phyloP scores from a whole-genome alignment of 805 yeast species.

The Pichia membranifaciens region DNA sequence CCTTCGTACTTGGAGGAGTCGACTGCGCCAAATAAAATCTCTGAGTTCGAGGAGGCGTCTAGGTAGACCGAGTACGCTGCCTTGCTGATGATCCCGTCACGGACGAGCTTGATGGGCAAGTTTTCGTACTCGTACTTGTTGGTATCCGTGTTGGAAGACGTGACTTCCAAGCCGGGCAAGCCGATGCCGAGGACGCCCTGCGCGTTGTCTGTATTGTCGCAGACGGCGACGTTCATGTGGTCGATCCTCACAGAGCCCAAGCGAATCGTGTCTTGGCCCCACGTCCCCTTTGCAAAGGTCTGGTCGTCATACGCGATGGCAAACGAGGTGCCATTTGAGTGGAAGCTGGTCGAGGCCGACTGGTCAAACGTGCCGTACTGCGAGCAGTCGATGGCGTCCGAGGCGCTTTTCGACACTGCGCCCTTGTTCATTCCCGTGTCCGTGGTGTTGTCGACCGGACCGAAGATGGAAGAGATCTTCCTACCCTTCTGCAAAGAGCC shows the following conservation, averaged over 20 bases:
- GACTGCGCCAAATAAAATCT: conserved; percentile 67
- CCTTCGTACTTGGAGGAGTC: conserved; percentile 61
- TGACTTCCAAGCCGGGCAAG: conserved; percentile 60
- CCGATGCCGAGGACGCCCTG: conserved; percentile 76
- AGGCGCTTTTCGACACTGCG: neutral
- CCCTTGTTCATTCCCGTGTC: too few species aligned
- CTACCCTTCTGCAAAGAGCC: conserved; percentile 12
- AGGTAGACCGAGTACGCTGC: conserved; percentile 60
- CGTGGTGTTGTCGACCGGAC: neutral
- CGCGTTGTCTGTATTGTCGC: conserved; percentile 54
- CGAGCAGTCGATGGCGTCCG: conserved; percentile 33
- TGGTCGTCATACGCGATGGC: conserved; percentile 43
- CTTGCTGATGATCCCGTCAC: conserved; percentile 50
- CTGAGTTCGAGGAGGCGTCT: conserved; percentile 44
- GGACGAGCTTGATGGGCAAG: conserved; percentile 56
- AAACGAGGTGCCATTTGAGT: conserved; percentile 36
- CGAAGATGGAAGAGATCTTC: neutral
- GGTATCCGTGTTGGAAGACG: conserved; percentile 24
- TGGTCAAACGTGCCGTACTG: conserved; percentile 45
- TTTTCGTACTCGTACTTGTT: conserved; percentile 48
- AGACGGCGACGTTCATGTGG: conserved; percentile 67
- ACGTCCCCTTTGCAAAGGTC: conserved; percentile 42
- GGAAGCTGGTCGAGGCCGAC: conserved; percentile 34
- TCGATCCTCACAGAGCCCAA: conserved; percentile 45
- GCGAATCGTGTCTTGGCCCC: conserved; percentile 59